Base-by-base conservation (phyloP, 352 stramenopile genomes). In the Phytophthora agathidicida region DNA sequence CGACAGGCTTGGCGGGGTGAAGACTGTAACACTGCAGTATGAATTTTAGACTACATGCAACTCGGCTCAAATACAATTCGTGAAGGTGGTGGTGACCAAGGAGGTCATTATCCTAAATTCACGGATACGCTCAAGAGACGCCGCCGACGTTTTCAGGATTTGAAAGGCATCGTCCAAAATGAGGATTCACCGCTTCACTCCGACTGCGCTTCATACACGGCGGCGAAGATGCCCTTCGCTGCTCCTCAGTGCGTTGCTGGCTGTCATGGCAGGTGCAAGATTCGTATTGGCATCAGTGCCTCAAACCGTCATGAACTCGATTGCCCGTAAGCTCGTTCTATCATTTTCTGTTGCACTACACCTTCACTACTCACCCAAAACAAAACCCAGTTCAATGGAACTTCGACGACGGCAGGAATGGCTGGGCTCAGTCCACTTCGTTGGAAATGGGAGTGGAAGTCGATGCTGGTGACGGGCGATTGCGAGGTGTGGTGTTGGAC, bases 361-460 rank as follows among this genome's bases (percentile, higher is more conserved):
- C n/a, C n/a, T n/a, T n/a, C n/a, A n/a, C n/a, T n/a, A n/a, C n/a
- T n/a, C n/a, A n/a, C n/a, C n/a, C n/a, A n/a, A n/a, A n/a, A n/a
- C n/a, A n/a, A n/a, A n/a, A n/a, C n/a, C n/a, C n/a, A 91, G 79
- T 86, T 35, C 63, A 65, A 41, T 88, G 82, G 82, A 65, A 76
- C 48, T 91, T 89, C 54, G 62, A 79, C 33, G 77, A 86, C 38
- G 79, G 79, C 27, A 63, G 65, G 39, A 77, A 83, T 26, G 78
- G 77, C 3, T 91, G 81, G 81, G 78, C 45, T 0, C 79, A 86
- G 54, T 87, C 79, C 6, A 80, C 73, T 7, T 32, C 73, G 8
- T 69, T 89, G 46, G 82, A 91, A 48, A 91, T 87, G 81, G 73
- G 77, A 1, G 41, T 91, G 8, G 77, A 89, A 17, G 58, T 91